Base-by-base conservation (phyloP, 78 protist genomes). In the Monocercomonoides exilis region DNA sequence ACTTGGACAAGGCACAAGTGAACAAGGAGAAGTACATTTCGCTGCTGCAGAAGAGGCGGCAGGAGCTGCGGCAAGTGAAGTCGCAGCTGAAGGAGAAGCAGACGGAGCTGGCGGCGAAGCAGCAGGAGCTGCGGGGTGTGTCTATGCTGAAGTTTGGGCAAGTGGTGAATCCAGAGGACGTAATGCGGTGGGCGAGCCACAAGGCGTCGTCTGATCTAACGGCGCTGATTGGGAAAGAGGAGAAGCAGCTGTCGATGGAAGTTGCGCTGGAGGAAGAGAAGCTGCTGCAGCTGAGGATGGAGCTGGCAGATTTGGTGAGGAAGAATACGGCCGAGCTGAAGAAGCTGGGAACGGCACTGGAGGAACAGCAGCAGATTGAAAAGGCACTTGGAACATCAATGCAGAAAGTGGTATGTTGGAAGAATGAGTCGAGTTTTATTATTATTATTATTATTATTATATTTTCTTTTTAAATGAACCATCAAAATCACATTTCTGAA, bases 361-460 rank as follows among this genome's bases (percentile, higher is more conserved):
- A 21, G 70, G 70, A 54, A 54, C 70, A 54, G 70, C 11, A 54
- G 38, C 38, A 54, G 70, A 54, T 54, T 54, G 70, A 54, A 54
- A 54, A 54, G 70, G 11, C 70, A 29, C 70, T 54, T 11, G 70
- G 70, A 54, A 54, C 38, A 11, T 11, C 70, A 29, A 54, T 54
- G 70, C 70, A 54, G 70, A 54, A 54, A 54, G 70, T 54, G 70
- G 70, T 54, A 54, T 54, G 70, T 54, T 54, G n/a, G n/a, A n/a
- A n/a, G n/a, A n/a, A n/a, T n/a, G n/a, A n/a, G n/a, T n/a, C n/a
- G n/a, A n/a, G n/a, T n/a, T n/a, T n/a, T n/a, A n/a, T n/a, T n/a
- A n/a, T n/a, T n/a, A n/a, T n/a, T n/a, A n/a, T n/a, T n/a, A n/a
- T n/a, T n/a, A n/a, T n/a, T n/a, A n/a, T n/a, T n/a, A n/a, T n/a